Evolutionary conservation across 352 stramenopile genomes (phyloP).

Genomic region (Elongisporangium anandrum): DNA sequence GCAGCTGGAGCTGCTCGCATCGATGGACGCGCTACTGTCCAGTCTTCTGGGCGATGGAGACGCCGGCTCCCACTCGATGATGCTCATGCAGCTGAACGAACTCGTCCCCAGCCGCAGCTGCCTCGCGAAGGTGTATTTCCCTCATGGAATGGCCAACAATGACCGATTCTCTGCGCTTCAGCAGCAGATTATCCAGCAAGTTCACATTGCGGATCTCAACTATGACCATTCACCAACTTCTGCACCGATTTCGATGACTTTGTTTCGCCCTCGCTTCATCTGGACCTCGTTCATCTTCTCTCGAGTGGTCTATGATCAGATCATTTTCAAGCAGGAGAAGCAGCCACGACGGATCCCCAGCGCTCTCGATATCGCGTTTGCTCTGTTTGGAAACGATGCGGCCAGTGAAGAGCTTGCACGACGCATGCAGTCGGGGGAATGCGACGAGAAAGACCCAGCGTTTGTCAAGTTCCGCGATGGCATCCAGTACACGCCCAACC

Average conservation of each 20-base stretch:
- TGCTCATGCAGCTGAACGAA: slow-evolving; percentile 2
- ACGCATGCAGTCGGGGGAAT: slow-evolving; percentile 7
- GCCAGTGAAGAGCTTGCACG: slow-evolving; percentile 5
- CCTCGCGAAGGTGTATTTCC: background rate
- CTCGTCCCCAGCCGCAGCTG: background rate
- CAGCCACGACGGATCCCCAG: slow-evolving; percentile 15
- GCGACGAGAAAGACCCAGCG: background rate
- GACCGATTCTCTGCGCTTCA: slow-evolving; percentile 4
- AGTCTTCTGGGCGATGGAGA: slow-evolving; percentile 12
- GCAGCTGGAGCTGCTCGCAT: slow-evolving; percentile 1
- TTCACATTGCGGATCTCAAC: slow-evolving; percentile 8
- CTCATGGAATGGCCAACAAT: background rate
- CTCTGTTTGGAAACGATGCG: slow-evolving; percentile 14
- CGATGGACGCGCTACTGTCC: slow-evolving; percentile 10
- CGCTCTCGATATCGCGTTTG: slow-evolving; percentile 17
- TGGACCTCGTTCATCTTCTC: slow-evolving; percentile 24
- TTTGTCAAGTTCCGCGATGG: slow-evolving; percentile 10
- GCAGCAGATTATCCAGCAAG: slow-evolving; percentile 6
- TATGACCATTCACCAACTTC: slow-evolving; percentile 3
- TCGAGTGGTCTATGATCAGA: slow-evolving; percentile 16
- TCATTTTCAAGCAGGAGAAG: slow-evolving; percentile 8
- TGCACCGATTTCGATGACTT: slow-evolving; percentile 7
- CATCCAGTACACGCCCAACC: slow-evolving; percentile 14
- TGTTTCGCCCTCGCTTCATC: slow-evolving; percentile 16
- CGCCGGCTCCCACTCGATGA: slow-evolving; percentile 14